phyloP scores from a whole-genome alignment of 1,284 basidiomycete genomes.

The Ceratorhiza oryzae-sativae region DNA sequence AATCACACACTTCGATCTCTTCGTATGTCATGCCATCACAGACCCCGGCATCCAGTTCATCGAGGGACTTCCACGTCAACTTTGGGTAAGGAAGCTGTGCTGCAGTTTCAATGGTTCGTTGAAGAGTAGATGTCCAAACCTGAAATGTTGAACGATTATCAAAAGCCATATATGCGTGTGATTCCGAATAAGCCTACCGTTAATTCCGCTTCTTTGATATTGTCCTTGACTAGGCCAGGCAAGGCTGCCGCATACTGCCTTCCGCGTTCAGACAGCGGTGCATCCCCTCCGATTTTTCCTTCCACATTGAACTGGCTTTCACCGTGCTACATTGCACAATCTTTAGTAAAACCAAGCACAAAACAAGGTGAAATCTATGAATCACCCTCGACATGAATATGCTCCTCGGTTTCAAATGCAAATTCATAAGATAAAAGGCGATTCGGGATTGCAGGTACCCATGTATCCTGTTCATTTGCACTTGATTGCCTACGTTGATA shows the following conservation, averaged over 20 bases:
- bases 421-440: constrained; percentile 98
- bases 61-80: constrained; percentile 97
- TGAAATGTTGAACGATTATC: constrained; percentile 32
- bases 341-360: constrained; percentile 23
- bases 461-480: constrained; percentile 80
- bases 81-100: constrained; percentile 85
- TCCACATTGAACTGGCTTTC: constrained; percentile 98
- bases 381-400: constrained; percentile 94
- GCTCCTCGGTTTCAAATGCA: constrained; percentile 94
- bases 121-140: constrained; percentile 98
- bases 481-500: constrained; percentile 86
- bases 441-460: constrained; percentile 97
- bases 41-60: constrained; percentile 98
- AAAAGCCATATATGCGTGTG: neutral
- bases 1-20: constrained; percentile 83
- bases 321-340: constrained; percentile 75
- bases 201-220: constrained; percentile 86
- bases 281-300: constrained; percentile 97
- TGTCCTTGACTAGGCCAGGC: constrained; percentile 87
- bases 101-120: constrained; percentile 92
- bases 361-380: neutral
- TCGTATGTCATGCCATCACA: constrained; percentile 99
- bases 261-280: constrained; percentile 83
- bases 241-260: constrained; percentile 86
- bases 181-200: constrained; percentile 64